Base-by-base conservation (phyloP, 768 basidiomycete genomes). In the Suillus occidentalis region DNA sequence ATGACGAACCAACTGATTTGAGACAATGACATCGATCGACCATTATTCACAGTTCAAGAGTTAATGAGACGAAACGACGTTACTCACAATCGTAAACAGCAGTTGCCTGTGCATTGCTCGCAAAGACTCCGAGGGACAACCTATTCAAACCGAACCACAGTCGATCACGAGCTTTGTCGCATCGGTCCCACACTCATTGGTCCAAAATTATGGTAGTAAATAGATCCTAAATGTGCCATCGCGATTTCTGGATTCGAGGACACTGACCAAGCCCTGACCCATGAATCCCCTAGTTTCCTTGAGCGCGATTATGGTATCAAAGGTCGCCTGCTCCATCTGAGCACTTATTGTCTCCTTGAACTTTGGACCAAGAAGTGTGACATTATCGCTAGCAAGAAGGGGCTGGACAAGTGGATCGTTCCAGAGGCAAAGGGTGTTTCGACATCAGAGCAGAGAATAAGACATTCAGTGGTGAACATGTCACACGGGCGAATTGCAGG, bases 51-150 rank as follows among this genome's bases (percentile, higher is more conserved):
- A 55, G 53, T 7, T 36, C 36, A 64, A 64, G 25, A 56, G 36
- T 20, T 22, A 57, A 34, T n/a, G 18, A 55, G 6, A 31, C 6
- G 20, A 34, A 36, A 61, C 45, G 14, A 20, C 45, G 12, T 37
- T 4, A 74, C 82, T 74, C 67, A 83, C 83, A 79, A 69, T 76
- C 74, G 52, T 83, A 83, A 14, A 83, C 70, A 60, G 71, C 69
- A 31, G 80, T 65, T 6, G 81, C 83, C 25, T 76, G 69, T 52
- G 66, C 72, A 52, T 84, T 84, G 18, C 68, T 73, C 36, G 77
- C 77, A 56, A 78, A 71, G 52, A 81, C 80, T 1, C 69, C 72
- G 60, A 84, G 70, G 37, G 81, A 78, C 63, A 84, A 64, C 16
- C 81, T 78, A 50, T 81, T 79, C 67, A 82, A 62, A 34, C 71